phyloP scores from a whole-genome alignment of 805 yeast genomes.

The Candida nitratophila region DNA sequence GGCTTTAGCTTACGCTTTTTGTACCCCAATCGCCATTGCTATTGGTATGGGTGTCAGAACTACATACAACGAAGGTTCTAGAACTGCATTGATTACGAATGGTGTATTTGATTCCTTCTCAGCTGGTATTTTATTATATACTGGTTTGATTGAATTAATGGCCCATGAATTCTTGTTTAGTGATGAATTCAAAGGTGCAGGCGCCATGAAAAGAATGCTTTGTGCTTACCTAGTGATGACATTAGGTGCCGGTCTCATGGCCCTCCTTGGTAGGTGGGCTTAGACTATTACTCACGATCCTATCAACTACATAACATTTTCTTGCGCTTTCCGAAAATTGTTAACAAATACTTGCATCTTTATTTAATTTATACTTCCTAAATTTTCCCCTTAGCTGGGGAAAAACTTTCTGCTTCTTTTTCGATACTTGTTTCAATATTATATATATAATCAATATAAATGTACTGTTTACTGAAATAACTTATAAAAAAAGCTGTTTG shows the following conservation, averaged over 20 bases:
- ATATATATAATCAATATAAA: too few relatives aligned
- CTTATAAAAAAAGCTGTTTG: too few relatives aligned
- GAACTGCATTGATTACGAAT: constrained; percentile 53
- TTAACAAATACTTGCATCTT: too few relatives aligned
- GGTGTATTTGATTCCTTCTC: constrained; percentile 74
- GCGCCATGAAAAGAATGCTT: constrained; percentile 43
- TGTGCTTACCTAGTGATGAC: constrained; percentile 48
- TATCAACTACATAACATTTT: too few relatives aligned
- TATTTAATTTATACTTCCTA: too few relatives aligned
- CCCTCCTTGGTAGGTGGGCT: constrained; percentile 71
- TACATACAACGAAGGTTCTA: constrained; percentile 51
- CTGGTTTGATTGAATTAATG: constrained; percentile 72
- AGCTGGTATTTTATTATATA: constrained; percentile 70
- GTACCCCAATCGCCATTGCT: constrained; percentile 72
- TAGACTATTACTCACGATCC: too few relatives aligned
- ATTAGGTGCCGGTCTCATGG: constrained; percentile 72
- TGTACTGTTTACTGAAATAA: too few relatives aligned
- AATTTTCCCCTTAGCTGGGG: too few relatives aligned
- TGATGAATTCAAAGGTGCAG: constrained; percentile 56
- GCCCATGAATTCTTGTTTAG: constrained; percentile 68
- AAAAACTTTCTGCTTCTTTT: too few relatives aligned
- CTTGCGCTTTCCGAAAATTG: not conserved
- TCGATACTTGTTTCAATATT: too few relatives aligned
- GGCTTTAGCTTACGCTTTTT: constrained; percentile 41
- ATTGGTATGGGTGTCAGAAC: constrained; percentile 72